Percentiles rank a stretch among this genome's conserved stretches.
Conservation (phyloP, 495 filamentous ascomycete species). For the Aspergillus heteromorphus region DNA sequence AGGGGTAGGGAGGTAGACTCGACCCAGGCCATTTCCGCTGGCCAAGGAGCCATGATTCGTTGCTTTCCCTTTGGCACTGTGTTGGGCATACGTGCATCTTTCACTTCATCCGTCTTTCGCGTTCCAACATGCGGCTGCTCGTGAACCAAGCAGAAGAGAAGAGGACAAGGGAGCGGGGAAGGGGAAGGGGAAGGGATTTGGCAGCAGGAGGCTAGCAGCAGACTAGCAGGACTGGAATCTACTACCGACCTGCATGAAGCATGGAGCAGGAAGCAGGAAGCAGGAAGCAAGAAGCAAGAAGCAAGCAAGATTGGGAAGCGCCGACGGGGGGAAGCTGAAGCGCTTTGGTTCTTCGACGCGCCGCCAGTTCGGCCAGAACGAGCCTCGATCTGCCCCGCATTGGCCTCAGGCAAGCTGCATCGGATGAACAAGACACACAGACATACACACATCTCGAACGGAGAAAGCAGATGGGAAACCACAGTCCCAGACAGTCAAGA, state of each 20-base stretch:
- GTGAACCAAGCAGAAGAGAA: too few relatives aligned
- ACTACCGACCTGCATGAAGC: too few relatives aligned
- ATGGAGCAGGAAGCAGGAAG: neutral
- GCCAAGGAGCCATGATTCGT: conserved; percentile 23
- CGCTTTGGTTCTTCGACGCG: conserved; percentile 11
- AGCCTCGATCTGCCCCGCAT: conserved; percentile 25
- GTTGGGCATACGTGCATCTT: conserved; percentile 34
- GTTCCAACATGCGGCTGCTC: conserved; percentile 6
- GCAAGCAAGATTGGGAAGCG: conserved; percentile 10
- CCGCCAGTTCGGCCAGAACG: conserved; percentile 11
- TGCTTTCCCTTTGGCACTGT: conserved; percentile 21
- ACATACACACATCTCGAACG: too few relatives aligned
- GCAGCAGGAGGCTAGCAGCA: neutral
- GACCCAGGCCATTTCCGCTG: conserved; percentile 9
- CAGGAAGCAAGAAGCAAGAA: conserved; percentile 9
- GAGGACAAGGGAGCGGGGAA: conserved; percentile 1
- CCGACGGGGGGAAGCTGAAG: conserved; percentile 7
- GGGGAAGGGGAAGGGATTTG: neutral
- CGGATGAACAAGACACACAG: neutral
- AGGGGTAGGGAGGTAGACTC: conserved; percentile 7
- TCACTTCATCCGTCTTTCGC: conserved; percentile 1
- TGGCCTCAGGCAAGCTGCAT: conserved; percentile 11
- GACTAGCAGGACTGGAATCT: too few relatives aligned
- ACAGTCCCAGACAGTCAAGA: neutral
- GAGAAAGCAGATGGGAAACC: neutral